phyloP scores from a whole-genome alignment of 129 eudicot genomes.

The Glebionis coronaria region DNA sequence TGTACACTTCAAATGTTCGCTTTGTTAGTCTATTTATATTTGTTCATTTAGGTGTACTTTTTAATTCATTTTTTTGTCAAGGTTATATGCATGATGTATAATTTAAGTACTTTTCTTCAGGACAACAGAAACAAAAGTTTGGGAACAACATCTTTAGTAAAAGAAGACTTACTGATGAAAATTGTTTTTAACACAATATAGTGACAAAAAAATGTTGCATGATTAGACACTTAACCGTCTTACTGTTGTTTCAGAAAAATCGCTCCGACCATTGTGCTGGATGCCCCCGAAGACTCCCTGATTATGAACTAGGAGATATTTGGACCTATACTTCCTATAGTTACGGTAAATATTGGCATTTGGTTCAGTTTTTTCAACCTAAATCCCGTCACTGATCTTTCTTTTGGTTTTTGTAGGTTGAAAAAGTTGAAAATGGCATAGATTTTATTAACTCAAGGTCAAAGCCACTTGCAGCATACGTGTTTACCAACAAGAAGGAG shows the following conservation, averaged over 20 bases:
- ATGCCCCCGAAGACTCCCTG: constrained; percentile 67
- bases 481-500: not conserved
- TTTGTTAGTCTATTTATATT: too few species aligned
- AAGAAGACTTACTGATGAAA: too few species aligned
- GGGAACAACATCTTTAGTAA: not conserved
- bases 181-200: constrained; percentile 69
- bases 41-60: too few species aligned
- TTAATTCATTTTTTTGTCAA: too few species aligned
- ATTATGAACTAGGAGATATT: constrained; percentile 88
- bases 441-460: constrained; percentile 50
- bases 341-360: constrained; percentile 48
- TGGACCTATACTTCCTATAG: constrained; percentile 83
- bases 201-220: not conserved
- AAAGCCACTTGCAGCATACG: constrained; percentile 85
- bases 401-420: constrained; percentile 46
- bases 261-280: constrained; percentile 74
- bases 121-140: not conserved
- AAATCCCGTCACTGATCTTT: constrained; percentile 6
- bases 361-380: not conserved
- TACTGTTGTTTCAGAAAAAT: constrained; percentile 44
- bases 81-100: too few species aligned
- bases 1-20: too few species aligned
- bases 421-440: constrained; percentile 61
- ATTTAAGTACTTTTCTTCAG: too few species aligned
- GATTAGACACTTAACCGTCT: constrained; percentile 3